Percentiles rank a stretch among this genome's conserved stretches.
Conservation (phyloP, 306 rosid species). For the Hylodesmum podocarpum region DNA sequence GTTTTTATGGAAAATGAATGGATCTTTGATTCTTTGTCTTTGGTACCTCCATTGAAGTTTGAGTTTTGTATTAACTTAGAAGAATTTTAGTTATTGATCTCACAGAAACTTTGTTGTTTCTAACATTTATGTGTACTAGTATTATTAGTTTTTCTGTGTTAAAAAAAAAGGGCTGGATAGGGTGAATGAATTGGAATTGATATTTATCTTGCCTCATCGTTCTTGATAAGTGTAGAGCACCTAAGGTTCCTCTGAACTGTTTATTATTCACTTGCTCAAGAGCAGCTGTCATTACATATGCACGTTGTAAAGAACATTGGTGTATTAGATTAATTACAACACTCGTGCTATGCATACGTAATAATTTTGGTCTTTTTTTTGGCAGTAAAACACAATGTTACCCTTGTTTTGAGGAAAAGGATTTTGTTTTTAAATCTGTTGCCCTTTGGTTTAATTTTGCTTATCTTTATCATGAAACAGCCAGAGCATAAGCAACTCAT, state of each 20-base stretch:
- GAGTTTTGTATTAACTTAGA: no score
- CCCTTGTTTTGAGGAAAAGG: neutral
- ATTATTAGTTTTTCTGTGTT: neutral
- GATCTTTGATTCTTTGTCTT: no score
- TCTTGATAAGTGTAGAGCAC: neutral
- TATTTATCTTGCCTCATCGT: neutral
- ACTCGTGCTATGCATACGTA: neutral
- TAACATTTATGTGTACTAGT: neutral
- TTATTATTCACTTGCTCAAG: neutral
- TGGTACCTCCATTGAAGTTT: no score
- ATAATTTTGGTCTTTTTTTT: no score
- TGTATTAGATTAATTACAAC: neutral
- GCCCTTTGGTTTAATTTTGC: neutral
- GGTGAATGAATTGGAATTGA: neutral
- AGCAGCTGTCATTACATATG: neutral
- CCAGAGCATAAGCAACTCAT: constrained; percentile 54
- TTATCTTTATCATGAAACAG: constrained; percentile 35
- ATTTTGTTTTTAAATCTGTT: no score
- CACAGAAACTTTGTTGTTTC: neutral
- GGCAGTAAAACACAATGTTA: neutral
- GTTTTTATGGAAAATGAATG: neutral
- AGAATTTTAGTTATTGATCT: no score
- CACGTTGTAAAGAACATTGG: neutral
- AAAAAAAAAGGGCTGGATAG: neutral
- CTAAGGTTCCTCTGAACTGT: neutral